Evolutionary conservation across 2,329 filamentous ascomycete species (phyloP).

Genomic region (Beauveria caledonica): DNA sequence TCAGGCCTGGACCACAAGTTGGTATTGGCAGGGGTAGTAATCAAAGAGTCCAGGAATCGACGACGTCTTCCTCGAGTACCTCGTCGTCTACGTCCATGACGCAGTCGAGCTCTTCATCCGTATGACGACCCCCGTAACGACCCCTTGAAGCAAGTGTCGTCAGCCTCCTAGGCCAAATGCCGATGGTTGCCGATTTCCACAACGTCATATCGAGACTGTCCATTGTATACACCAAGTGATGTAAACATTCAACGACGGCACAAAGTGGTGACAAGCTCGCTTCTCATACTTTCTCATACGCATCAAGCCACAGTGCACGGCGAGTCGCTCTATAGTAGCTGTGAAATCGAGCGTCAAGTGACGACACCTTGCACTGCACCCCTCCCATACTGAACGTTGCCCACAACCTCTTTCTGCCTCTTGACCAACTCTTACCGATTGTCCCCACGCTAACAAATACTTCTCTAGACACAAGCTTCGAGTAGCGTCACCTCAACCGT

Average conservation of each 20-base stretch:
- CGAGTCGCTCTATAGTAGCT: too few relatives aligned
- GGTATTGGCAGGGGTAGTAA: slow-evolving; percentile 19
- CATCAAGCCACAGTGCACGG: not conserved
- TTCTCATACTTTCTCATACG: too few relatives aligned
- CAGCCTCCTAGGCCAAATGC: not conserved
- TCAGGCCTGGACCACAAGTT: slow-evolving; percentile 9
- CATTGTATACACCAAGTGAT: not conserved
- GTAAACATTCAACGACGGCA: not conserved
- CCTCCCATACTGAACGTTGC: not conserved
- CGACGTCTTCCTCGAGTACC: slow-evolving; percentile 19
- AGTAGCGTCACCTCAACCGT: slow-evolving; percentile 38
- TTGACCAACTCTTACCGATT: not conserved
- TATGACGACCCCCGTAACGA: not conserved
- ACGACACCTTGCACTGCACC: not conserved
- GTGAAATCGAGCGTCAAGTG: not conserved
- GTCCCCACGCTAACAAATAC: not conserved
- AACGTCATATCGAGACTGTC: not conserved
- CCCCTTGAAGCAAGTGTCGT: not conserved
- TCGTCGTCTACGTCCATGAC: slow-evolving; percentile 30
- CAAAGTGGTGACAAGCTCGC: not conserved
- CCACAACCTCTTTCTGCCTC: not conserved
- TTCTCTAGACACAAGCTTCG: not conserved
- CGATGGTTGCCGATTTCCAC: not conserved
- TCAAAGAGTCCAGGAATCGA: slow-evolving; percentile 25
- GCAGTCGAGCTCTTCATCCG: slow-evolving; percentile 23